A percentile compares a stretch with the other conserved stretches of the same genome.
Conservation (phyloP, 345 rosid species). For the Citrus medica region DNA sequence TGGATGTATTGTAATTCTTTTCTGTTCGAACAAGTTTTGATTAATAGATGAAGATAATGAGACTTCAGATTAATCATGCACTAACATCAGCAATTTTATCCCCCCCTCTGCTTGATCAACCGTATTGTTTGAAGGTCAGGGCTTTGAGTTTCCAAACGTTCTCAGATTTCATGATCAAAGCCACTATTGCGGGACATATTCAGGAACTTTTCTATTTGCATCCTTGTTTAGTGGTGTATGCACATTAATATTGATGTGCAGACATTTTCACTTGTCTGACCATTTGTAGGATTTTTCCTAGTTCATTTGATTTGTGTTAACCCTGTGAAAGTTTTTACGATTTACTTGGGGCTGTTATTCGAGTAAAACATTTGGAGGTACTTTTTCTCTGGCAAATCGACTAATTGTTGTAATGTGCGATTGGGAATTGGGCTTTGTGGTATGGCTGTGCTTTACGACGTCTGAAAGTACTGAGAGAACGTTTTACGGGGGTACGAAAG, state of each 20-base stretch:
- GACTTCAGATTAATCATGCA: conserved; percentile 8
- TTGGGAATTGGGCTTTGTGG: no score
- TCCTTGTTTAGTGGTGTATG: background rate
- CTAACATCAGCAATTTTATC: background rate
- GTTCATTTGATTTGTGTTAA: background rate
- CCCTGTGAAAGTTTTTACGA: background rate
- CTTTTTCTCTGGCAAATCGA: background rate
- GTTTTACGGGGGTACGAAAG: no score
- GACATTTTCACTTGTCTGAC: background rate
- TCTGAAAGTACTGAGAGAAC: background rate
- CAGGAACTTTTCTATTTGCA: conserved; percentile 1
- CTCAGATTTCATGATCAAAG: background rate
- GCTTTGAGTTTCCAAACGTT: background rate
- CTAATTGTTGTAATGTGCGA: no score
- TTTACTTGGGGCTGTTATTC: no score
- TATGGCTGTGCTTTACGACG: background rate
- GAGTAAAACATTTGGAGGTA: background rate
- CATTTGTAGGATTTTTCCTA: background rate
- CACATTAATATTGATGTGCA: background rate
- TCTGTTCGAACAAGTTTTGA: conserved; percentile 15
- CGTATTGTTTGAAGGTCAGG: background rate
- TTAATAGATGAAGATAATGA: conserved; percentile 8
- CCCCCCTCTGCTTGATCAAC: background rate
- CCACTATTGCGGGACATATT: background rate
- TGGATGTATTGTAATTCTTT: conserved; percentile 19